Conservation (phyloP, 495 filamentous ascomycete species). For the Neurospora africana region DNA sequence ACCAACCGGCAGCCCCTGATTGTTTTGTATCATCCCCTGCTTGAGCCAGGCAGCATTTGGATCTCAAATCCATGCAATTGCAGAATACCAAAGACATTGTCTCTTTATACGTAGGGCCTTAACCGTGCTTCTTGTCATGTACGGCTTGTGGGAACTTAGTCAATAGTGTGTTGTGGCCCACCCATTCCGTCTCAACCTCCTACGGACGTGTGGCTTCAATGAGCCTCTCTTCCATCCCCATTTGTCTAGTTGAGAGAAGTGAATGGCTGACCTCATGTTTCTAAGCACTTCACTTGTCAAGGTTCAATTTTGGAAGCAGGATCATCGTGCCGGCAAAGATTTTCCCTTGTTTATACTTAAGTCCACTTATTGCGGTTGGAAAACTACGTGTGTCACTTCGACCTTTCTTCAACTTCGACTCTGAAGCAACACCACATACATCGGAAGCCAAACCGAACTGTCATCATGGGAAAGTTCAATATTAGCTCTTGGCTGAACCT, state of each 20-base stretch:
- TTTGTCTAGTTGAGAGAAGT: neutral
- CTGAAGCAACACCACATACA: neutral
- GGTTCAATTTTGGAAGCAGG: neutral
- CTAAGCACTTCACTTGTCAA: neutral
- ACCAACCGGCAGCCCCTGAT: neutral
- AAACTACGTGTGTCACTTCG: neutral
- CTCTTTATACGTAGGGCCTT: neutral
- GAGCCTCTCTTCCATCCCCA: neutral
- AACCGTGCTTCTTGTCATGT: neutral
- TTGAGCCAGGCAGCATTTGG: neutral
- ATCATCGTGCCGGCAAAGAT: neutral
- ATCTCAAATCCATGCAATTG: neutral
- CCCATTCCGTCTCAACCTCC: neutral
- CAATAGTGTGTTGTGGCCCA: neutral
- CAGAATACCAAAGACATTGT: neutral
- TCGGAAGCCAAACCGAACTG: neutral
- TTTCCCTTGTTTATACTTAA: neutral
- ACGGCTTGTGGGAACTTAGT: neutral
- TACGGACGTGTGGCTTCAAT: neutral
- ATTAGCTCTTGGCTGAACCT: constrained; percentile 22
- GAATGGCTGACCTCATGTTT: neutral
- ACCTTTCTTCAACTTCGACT: neutral
- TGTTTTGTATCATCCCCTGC: neutral
- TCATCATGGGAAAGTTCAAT: constrained; percentile 23
- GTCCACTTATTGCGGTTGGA: neutral